Evolutionary conservation across 2,329 filamentous ascomycete species (phyloP), one percentile per base, ranked within the genome.

Genomic region (Alternaria sp.): DNA sequence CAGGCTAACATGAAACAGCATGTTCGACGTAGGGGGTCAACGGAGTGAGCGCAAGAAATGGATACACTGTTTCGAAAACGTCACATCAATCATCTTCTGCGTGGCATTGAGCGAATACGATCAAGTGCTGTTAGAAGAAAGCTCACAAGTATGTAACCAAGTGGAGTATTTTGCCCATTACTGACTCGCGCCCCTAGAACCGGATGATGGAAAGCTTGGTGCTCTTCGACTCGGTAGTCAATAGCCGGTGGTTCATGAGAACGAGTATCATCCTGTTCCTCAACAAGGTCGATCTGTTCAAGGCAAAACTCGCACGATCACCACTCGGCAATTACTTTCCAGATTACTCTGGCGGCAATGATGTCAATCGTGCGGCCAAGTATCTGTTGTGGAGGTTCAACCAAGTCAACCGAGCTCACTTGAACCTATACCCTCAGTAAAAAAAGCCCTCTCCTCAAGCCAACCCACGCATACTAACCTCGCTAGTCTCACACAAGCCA

Each of bases 41-140:
- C 86, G 95, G 76, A 98, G 94, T 79, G 95, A 99, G 81, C 88
- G 95, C 64, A 99, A 99, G 85, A 99, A 99, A 83, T 99, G 95
- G 95, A 99, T 99, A 76, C 95, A 99, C 82, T 99, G 95, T 83
- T 99, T 99, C 79, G 95, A 99, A 80, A 98, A 98, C 73, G 95
- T 99, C 73, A 99, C 95, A 43, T 98, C 95, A 4, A 99, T 99
- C 79, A 99, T 99, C 70, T 99, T 99, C 81, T 99, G 95, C 76
- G 95, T 99, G 63, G 95, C 95, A 16, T 83, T 99, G 70, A 98
- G 94, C 82, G 95, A 99, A 81, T 99, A 99, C 78, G 95, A 99
- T 75, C 95, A 99, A 81, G 94, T 97, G 5, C 84, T 99, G 54
- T 84, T 99, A 41, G 95, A 99, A 81, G 95, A 98, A 81, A 96